Evolutionary conservation across 768 basidiomycete species (phyloP).

Genomic region (Xerocomellus dryophilus): DNA sequence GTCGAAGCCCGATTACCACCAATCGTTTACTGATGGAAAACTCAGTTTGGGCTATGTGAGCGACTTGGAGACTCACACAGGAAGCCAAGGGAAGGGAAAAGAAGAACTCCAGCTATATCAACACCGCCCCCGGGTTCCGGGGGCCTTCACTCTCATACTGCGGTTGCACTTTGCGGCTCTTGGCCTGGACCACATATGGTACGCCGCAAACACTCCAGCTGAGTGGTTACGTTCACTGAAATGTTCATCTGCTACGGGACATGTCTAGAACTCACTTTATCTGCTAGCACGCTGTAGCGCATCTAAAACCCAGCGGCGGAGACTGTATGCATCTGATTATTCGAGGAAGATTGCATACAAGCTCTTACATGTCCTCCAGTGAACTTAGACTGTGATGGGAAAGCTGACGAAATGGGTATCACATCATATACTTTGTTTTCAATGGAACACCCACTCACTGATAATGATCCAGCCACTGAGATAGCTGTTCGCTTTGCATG

Average conservation of each 20-base stretch:
- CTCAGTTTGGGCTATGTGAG: too few species aligned
- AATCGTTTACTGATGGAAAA: too few species aligned
- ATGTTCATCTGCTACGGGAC: background rate
- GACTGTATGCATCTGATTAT: background rate
- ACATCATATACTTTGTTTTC: background rate
- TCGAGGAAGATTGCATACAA: background rate
- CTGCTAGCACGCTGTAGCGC: too few species aligned
- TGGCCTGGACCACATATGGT: background rate
- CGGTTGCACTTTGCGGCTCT: background rate
- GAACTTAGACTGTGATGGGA: too few species aligned
- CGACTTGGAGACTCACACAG: too few species aligned
- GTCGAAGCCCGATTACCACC: too few species aligned
- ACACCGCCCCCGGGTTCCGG: background rate
- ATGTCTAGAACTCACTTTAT: background rate
- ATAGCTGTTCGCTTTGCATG: too few species aligned
- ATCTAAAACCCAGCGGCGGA: too few species aligned
- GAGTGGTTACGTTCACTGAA: background rate
- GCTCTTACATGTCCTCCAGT: background rate
- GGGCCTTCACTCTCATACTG: background rate
- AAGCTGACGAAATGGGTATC: background rate
- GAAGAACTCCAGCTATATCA: background rate
- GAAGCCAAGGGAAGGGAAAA: too few species aligned
- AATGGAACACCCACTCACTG: background rate
- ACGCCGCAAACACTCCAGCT: background rate
- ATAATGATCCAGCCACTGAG: background rate